Conservation (phyloP, 345 rosid species). For the Garcia nutans region DNA sequence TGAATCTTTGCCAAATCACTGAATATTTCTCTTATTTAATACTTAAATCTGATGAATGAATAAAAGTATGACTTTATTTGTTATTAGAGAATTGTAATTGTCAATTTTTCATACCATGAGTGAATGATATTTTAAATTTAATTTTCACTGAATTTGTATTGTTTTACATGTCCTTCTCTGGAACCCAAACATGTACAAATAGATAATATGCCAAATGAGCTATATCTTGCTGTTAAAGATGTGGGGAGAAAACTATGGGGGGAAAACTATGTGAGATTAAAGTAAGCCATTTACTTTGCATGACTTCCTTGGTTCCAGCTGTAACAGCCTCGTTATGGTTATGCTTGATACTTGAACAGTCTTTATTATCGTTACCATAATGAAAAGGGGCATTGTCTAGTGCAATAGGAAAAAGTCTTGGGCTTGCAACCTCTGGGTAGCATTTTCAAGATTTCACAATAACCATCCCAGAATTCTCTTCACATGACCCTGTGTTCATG, state of each 20-base stretch:
- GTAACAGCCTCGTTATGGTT: slow-evolving; percentile 5
- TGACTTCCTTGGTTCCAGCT: not conserved
- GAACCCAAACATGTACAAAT: not conserved
- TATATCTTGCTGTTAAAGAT: not conserved
- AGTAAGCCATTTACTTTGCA: not conserved
- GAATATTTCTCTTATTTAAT: no score
- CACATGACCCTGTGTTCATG: not conserved
- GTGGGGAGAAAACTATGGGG: not conserved
- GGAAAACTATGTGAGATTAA: not conserved
- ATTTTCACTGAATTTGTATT: not conserved
- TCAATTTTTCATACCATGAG: not conserved
- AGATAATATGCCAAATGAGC: not conserved
- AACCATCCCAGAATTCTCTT: slow-evolving; percentile 2
- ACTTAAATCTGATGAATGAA: not conserved
- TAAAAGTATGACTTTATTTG: not conserved
- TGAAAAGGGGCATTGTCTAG: not conserved
- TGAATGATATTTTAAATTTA: not conserved
- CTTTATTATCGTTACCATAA: not conserved
- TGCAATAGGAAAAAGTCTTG: slow-evolving; percentile 10
- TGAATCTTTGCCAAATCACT: not conserved
- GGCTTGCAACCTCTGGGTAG: slow-evolving; percentile 4
- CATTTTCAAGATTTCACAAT: not conserved
- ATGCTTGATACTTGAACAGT: slow-evolving; percentile 3
- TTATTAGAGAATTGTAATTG: not conserved
- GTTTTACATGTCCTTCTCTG: not conserved